A percentile compares a stretch with the other conserved stretches of the same genome.
These are phyloP conservation scores for Leccinum glutinopallens DNA, from an alignment of 1,284 basidiomycete species.

Conservation along the genomic window DNA sequence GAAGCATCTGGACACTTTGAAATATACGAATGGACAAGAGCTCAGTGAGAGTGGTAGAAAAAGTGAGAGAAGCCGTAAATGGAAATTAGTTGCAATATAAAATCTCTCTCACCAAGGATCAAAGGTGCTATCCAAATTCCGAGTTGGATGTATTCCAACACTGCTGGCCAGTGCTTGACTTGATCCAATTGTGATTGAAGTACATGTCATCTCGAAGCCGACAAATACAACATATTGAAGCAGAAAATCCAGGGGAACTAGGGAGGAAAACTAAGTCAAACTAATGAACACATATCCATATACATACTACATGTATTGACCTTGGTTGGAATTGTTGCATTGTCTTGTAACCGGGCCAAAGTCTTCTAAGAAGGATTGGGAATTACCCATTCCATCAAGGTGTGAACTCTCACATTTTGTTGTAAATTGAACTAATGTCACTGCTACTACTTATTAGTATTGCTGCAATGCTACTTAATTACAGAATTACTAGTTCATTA, in stretches of 20 bases:
- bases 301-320: too few relatives aligned
- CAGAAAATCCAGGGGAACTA: not conserved
- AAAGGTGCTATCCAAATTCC: not conserved
- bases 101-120: not conserved
- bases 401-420: too few relatives aligned
- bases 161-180: not conserved
- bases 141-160: not conserved
- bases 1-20: not conserved
- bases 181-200: not conserved
- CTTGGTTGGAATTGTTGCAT: too few relatives aligned
- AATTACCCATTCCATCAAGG: too few relatives aligned
- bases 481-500: too few relatives aligned
- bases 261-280: not conserved
- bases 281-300: too few relatives aligned
- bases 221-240: not conserved
- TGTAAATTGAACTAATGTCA: too few relatives aligned
- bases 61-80: not conserved
- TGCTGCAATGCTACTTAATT: too few relatives aligned
- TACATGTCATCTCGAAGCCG: not conserved
- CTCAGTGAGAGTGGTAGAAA: not conserved
- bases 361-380: too few relatives aligned
- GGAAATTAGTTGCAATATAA: not conserved
- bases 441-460: too few relatives aligned
- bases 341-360: too few relatives aligned
- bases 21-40: not conserved